Percentiles rank a stretch among this genome's conserved stretches.
These are phyloP conservation scores for Macrolepiota dolichaula DNA, from an alignment of 768 basidiomycete genomes.

Conservation along the genomic window DNA sequence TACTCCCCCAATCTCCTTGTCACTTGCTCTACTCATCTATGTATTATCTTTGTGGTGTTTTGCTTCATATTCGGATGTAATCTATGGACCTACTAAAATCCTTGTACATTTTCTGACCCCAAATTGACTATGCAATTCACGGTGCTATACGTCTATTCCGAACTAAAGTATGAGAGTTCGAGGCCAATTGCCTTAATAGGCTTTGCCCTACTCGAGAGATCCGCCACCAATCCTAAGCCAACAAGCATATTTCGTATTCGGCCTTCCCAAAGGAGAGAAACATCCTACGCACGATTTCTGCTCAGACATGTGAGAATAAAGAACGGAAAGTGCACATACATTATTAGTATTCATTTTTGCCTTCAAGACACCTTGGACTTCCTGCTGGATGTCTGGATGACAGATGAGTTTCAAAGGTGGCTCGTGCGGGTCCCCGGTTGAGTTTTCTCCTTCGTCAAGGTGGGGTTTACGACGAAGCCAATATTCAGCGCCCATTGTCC, in stretches of 20 bases:
- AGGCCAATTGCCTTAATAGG: conserved; percentile 88
- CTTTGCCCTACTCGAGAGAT: conserved; percentile 78
- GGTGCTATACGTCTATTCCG: conserved; percentile 28
- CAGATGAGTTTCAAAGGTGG: not conserved
- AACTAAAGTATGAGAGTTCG: conserved; percentile 92
- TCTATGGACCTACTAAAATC: not conserved
- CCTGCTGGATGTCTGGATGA: conserved; percentile 18
- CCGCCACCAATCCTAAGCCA: conserved; percentile 87
- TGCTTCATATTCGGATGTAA: conserved; percentile 9
- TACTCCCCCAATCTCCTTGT: not conserved
- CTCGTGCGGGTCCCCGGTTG: conserved; percentile 8
- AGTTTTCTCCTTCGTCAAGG: conserved; percentile 14
- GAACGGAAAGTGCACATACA: conserved; percentile 40
- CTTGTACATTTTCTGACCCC: not conserved
- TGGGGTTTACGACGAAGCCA: conserved; percentile 68
- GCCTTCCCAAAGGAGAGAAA: conserved; percentile 93
- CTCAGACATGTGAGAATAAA: not conserved
- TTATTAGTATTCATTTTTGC: conserved; percentile 87
- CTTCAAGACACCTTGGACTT: conserved; percentile 83
- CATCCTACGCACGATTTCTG: conserved; percentile 47
- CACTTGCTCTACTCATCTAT: not conserved
- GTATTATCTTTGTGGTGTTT: not conserved
- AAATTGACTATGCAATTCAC: not conserved
- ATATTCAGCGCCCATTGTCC: conserved; percentile 95
- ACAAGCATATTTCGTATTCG: conserved; percentile 86